Conservation (phyloP, 2,329 filamentous ascomycete species). For the Venturia aucupariae region DNA sequence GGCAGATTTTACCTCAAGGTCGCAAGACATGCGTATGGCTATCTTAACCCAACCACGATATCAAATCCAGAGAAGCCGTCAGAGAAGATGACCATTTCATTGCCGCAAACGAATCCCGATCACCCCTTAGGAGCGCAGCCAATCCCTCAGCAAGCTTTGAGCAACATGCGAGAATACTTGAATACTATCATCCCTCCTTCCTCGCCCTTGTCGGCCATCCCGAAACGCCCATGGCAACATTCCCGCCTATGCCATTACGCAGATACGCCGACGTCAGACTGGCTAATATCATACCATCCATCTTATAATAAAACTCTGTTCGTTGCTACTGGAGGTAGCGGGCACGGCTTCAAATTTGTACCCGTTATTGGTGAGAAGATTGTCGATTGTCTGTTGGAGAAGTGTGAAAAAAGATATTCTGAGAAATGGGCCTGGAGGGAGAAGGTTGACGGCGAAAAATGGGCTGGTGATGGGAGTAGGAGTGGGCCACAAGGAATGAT, state of each 20-base stretch:
- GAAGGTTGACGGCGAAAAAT: constrained; percentile 23
- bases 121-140: constrained; percentile 24
- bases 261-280: constrained; percentile 47
- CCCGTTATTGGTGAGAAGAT: constrained; percentile 49
- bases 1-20: constrained; percentile 32
- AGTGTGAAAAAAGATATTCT: constrained; percentile 37
- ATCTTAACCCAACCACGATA: constrained; percentile 38
- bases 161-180: constrained; percentile 26
- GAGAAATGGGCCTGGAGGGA: constrained; percentile 51
- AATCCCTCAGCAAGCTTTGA: constrained; percentile 27
- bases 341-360: constrained; percentile 55
- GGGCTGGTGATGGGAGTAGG: constrained; percentile 30
- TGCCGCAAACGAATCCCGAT: constrained; percentile 43
- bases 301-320: constrained; percentile 41
- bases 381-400: constrained; percentile 40
- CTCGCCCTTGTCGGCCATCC: constrained; percentile 24
- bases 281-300: constrained; percentile 45
- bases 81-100: constrained; percentile 27
- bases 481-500: constrained; percentile 30
- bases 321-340: constrained; percentile 52
- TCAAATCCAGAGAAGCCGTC: constrained; percentile 34
- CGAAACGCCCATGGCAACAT: constrained; percentile 34
- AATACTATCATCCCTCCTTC: constrained; percentile 12
- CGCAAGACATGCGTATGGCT: constrained; percentile 43
- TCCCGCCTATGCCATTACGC: constrained; percentile 48